phyloP scores from a whole-genome alignment of 116 monocot species.

The Dioscorea cayenensis region DNA sequence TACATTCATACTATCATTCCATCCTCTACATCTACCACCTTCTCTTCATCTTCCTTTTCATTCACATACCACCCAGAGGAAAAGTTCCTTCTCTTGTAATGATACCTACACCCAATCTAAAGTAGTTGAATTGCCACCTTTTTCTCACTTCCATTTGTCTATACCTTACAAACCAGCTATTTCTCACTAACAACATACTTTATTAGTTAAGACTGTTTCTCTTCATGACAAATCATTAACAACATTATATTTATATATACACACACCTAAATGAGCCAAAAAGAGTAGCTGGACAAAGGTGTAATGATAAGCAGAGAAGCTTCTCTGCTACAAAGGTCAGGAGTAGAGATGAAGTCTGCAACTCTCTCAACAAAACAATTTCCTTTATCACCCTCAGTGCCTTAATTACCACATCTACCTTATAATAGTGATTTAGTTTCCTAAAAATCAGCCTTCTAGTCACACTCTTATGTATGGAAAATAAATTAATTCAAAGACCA shows the following conservation, averaged over 20 bases:
- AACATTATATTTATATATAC: neutral
- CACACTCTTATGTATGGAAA: too few relatives aligned
- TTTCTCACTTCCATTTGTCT: too few relatives aligned
- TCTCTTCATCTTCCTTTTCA: neutral
- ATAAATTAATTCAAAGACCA: too few relatives aligned
- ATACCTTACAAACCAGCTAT: neutral
- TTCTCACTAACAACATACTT: neutral
- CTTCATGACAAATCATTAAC: neutral
- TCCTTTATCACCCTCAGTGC: too few relatives aligned
- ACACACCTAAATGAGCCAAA: neutral
- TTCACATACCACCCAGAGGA: neutral
- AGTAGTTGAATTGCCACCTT: neutral
- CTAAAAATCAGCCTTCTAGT: too few relatives aligned
- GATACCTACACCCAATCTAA: slow-evolving; percentile 9
- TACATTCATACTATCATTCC: too few relatives aligned
- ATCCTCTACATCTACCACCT: neutral
- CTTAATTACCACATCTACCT: too few relatives aligned
- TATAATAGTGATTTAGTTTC: too few relatives aligned
- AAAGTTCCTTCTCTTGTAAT: slow-evolving; percentile 5
- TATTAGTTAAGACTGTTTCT: neutral
- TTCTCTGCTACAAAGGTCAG: slow-evolving; percentile 7
- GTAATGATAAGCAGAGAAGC: slow-evolving; percentile 8
- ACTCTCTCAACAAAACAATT: neutral
- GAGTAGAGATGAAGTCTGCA: slow-evolving; percentile 5
- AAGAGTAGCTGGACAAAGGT: neutral